phyloP scores from a whole-genome alignment of 305 asterid genomes.

The Andrographis paniculata region DNA sequence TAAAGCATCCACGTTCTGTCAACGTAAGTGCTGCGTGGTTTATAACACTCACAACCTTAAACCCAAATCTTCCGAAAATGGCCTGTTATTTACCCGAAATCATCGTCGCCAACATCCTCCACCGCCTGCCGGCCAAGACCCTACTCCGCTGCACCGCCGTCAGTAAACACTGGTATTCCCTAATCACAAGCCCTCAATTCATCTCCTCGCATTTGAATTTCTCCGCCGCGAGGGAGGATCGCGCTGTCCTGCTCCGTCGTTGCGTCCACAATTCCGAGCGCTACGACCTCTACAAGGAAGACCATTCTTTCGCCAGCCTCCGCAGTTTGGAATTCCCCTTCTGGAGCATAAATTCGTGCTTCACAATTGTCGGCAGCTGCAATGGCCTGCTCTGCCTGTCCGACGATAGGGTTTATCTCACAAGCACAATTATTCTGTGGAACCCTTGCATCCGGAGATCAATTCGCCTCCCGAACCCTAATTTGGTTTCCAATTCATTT shows the following conservation, averaged over 20 bases:
- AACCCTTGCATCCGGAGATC: constrained; percentile 36
- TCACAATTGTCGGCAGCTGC: constrained; percentile 40
- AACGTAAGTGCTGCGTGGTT: too few relatives aligned
- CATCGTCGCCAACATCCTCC: constrained; percentile 34
- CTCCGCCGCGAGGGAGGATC: not conserved
- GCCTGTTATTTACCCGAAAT: too few relatives aligned
- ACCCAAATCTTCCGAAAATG: too few relatives aligned
- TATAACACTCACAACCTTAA: too few relatives aligned
- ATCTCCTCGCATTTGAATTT: constrained; percentile 30
- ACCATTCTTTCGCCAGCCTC: too few relatives aligned
- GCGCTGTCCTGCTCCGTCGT: constrained; percentile 28
- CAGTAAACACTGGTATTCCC: constrained; percentile 39
- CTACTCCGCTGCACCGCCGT: constrained; percentile 39
- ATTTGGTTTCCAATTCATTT: constrained; percentile 21
- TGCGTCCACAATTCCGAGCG: constrained; percentile 24
- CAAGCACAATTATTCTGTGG: constrained; percentile 36
- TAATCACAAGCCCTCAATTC: constrained; percentile 31
- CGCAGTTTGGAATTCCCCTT: constrained; percentile 31
- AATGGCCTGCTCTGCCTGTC: constrained; percentile 45
- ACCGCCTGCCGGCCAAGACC: constrained; percentile 25
- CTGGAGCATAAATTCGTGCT: constrained; percentile 28
- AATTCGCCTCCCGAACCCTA: constrained; percentile 32
- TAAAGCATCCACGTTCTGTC: too few relatives aligned
- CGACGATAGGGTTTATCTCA: constrained; percentile 30
- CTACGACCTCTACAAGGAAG: too few relatives aligned